Evolutionary conservation across 2,329 filamentous ascomycete genomes (phyloP).

Genomic region (Diaporthe vexans): DNA sequence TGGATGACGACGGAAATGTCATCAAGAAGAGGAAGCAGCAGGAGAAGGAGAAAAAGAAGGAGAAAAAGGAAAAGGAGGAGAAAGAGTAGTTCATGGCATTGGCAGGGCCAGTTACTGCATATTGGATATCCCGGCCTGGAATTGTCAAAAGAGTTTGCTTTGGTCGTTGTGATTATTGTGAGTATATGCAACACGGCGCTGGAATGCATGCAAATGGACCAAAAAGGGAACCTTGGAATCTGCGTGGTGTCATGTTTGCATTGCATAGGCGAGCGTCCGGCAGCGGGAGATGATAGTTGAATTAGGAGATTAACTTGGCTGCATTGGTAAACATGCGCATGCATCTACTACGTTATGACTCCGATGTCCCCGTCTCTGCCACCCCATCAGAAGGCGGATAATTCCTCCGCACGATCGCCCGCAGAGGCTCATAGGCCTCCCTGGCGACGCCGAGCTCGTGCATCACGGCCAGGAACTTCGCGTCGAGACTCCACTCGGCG

Average conservation of each 20-base stretch:
- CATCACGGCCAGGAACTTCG: conserved; percentile 29
- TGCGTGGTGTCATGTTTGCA: not conserved
- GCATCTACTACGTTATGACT: not conserved
- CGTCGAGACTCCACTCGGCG: conserved; percentile 23
- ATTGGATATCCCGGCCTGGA: not conserved
- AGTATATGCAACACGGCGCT: not conserved
- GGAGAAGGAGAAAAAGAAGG: not conserved
- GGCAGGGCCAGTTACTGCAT: no score
- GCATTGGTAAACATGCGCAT: not conserved
- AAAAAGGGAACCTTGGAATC: not conserved
- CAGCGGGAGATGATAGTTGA: not conserved
- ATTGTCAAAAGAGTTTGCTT: not conserved
- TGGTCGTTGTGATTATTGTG: not conserved
- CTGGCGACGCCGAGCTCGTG: conserved; percentile 9
- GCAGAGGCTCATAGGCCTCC: conserved; percentile 25
- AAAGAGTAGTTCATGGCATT: not conserved
- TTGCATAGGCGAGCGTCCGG: not conserved
- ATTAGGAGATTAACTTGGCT: conserved; percentile 7
- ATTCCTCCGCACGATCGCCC: conserved; percentile 29
- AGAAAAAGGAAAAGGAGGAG: not conserved
- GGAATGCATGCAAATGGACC: not conserved
- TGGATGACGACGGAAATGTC: conserved; percentile 47
- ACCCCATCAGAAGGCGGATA: conserved; percentile 21
- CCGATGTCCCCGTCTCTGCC: not conserved
- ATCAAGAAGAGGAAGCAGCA: conserved; percentile 37